Base-by-base conservation (phyloP, 768 basidiomycete species). In the Tubosaeta brunneosetosa region DNA sequence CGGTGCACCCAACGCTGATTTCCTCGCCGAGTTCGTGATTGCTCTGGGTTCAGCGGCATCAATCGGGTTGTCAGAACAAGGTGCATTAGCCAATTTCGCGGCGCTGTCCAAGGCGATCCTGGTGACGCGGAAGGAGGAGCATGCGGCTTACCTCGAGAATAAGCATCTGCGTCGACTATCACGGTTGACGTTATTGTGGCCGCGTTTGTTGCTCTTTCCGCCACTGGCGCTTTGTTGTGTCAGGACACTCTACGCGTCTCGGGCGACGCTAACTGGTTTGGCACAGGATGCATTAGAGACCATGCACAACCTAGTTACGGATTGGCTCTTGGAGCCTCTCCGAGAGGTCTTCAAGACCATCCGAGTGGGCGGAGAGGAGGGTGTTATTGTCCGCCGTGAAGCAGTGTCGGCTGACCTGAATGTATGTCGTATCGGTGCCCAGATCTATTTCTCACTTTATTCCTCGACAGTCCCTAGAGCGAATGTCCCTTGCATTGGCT, bases 281-380 rank as follows among this genome's bases (percentile, higher is more conserved):
- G 76, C 77, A 4, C 53, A 55, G n/a, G 86, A 90, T 55, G 77
- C 82, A 0, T 65, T 75, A 33, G 82, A 86, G 60, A 94, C 93
- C 0, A 60, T 81, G 7, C 72, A 73, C 22, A 85, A 85, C 0
- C 94, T 98, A 65, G 71, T 92, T 55, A 73, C 77, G 17, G 86
- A 84, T 44, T 97, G 93, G 88, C 74, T 97, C 11, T 69, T 95
- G 44, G 89, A 92, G 50, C 95, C 95, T 3, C 62, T 95, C n/a
- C 77, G 77, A 44, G 90, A 84, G 8, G 85, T 98, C 11, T 66
- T 90, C 5, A 83, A 83, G 58, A 97, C 95, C 0, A 82, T 99
- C 19, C 77, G 91, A 45, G 78, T 86, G 4, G 91, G 91, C 7
- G 84, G 87, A 22, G 89, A 88, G 37, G 82, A 79, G 16, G 81